Conservation (phyloP, 1,139 yeast species). For the Blastobotrys persicus region DNA sequence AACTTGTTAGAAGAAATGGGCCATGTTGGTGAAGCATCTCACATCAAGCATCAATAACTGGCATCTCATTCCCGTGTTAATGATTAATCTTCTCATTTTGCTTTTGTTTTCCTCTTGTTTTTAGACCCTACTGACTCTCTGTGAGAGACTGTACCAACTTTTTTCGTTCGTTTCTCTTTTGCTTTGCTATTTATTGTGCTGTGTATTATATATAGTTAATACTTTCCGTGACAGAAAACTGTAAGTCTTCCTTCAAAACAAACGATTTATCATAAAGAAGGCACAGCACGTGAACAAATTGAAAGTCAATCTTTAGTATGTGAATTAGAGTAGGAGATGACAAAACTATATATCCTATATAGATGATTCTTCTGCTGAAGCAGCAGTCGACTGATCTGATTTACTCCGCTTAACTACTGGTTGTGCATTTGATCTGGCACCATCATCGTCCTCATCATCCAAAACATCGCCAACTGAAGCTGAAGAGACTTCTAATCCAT, state of each 20-base stretch:
- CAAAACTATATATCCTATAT: not conserved
- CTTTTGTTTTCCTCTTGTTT: no score
- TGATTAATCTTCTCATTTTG: no score
- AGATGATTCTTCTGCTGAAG: not conserved
- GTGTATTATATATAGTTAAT: not conserved
- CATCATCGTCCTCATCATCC: not conserved
- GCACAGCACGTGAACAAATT: no score
- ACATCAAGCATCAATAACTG: not conserved
- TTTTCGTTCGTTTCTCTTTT: not conserved
- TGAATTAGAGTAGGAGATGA: not conserved
- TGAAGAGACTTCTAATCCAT: not conserved
- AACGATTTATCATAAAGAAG: no score
- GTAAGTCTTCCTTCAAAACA: no score
- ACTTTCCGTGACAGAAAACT: no score
- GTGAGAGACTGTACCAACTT: not conserved
- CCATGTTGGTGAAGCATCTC: constrained; percentile 27
- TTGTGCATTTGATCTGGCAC: not conserved
- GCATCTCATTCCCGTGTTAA: not conserved
- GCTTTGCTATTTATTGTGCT: not conserved
- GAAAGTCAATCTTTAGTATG: no score
- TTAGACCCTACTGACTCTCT: no score
- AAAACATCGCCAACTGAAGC: not conserved
- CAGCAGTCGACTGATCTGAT: not conserved
- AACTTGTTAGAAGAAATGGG: constrained; percentile 60
- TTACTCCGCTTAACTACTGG: not conserved